Evolutionary conservation across 1,284 basidiomycete species (phyloP).

Genomic region (Rhodotorula glutinis): DNA sequence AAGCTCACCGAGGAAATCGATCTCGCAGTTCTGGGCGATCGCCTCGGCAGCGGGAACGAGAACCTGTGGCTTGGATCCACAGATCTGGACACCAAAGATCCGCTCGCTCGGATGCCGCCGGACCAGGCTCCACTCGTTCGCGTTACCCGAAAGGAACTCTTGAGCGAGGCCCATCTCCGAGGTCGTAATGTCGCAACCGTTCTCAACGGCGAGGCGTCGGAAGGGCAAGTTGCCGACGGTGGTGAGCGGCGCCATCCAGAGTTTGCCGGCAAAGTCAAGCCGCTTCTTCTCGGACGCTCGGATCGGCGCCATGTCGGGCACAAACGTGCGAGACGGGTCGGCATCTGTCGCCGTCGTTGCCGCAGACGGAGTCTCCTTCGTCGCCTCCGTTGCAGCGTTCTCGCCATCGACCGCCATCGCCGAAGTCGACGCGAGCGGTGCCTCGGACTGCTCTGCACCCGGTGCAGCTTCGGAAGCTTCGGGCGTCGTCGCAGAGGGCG

Average conservation of each 20-base stretch:
- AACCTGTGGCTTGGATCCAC: conserved; percentile 68
- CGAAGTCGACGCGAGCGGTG: conserved; percentile 11
- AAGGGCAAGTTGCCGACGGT: conserved; percentile 96
- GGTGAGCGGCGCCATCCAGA: conserved; percentile 84
- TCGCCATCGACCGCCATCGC: background rate
- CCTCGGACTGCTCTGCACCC: background rate
- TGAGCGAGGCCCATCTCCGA: conserved; percentile 68
- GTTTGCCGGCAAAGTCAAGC: conserved; percentile 79
- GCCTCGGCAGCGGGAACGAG: conserved; percentile 82
- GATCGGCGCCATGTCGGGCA: conserved; percentile 55
- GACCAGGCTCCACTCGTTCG: conserved; percentile 87
- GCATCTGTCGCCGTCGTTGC: conserved; percentile 6
- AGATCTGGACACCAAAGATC: conserved; percentile 83
- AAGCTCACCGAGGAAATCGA: conserved; percentile 42
- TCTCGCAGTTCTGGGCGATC: conserved; percentile 62
- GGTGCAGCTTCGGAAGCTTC: conserved; percentile 21
- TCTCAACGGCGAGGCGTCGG: conserved; percentile 77
- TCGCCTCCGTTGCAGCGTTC: background rate
- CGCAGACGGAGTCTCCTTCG: background rate
- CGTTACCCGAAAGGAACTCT: conserved; percentile 62
- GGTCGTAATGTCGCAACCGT: conserved; percentile 91
- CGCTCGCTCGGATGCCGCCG: conserved; percentile 80
- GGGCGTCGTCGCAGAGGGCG: conserved; percentile 2
- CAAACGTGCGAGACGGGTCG: conserved; percentile 26
- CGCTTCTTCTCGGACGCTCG: conserved; percentile 80